These are phyloP conservation scores for Hordeum pubiflorum DNA, from an alignment of 202 grass and related monocot genomes.

Conservation along the genomic window DNA sequence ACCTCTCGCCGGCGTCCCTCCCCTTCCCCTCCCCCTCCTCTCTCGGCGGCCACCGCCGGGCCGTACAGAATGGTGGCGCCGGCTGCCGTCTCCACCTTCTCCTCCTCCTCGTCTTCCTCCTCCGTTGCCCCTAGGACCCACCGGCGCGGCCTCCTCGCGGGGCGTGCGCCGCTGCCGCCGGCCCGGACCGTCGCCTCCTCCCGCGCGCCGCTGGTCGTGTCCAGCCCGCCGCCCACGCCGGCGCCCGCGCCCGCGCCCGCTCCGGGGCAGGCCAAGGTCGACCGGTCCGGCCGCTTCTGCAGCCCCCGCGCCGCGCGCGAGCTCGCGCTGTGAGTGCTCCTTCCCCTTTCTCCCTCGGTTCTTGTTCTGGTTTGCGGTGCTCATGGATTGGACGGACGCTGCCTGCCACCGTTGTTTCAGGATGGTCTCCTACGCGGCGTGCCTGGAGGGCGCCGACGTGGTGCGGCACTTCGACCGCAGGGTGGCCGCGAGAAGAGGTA, in stretches of 20 bases:
- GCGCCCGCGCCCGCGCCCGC: background rate
- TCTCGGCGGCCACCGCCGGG: background rate
- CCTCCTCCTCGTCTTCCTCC: conserved; percentile 16
- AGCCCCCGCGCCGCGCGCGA: conserved; percentile 85
- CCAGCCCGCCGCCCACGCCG: conserved; percentile 15
- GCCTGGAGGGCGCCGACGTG: conserved; percentile 70
- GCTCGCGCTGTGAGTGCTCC: conserved; percentile 76
- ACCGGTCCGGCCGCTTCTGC: conserved; percentile 74
- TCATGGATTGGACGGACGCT: background rate
- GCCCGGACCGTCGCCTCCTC: conserved; percentile 31
- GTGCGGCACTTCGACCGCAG: conserved; percentile 83
- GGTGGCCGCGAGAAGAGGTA: conserved; percentile 73
- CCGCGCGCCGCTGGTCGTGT: conserved; percentile 30
- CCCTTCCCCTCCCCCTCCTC: background rate
- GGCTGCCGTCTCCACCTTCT: conserved; percentile 14
- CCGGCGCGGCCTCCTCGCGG: background rate
- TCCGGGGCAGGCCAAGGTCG: conserved; percentile 36
- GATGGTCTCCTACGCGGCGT: conserved; percentile 84
- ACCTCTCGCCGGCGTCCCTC: background rate
- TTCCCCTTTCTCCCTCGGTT: background rate
- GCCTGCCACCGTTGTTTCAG: conserved; percentile 28
- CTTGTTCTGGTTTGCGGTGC: background rate
- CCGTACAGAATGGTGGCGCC: conserved; percentile 38
- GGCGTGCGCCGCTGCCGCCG: background rate
- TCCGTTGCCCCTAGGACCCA: conserved; percentile 5